These are phyloP conservation scores for Pisolithus albus DNA, from an alignment of 768 basidiomycete genomes.

Conservation along the genomic window DNA sequence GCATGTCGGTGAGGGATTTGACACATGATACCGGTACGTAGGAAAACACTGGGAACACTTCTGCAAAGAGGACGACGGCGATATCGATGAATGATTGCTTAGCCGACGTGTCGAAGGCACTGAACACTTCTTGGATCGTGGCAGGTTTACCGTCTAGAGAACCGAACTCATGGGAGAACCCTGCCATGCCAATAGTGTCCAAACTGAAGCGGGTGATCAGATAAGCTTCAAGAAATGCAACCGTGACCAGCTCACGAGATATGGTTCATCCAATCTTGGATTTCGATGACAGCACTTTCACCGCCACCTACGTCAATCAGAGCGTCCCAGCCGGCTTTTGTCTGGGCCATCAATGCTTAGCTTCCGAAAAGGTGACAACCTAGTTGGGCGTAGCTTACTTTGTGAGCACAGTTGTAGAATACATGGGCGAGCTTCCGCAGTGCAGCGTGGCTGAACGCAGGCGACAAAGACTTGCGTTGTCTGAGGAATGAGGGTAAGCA, in stretches of 20 bases:
- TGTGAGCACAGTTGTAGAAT: constrained; percentile 25
- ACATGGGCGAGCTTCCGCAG: constrained; percentile 18
- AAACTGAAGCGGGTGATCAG: too few species aligned
- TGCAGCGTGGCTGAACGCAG: constrained; percentile 20
- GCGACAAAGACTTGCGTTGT: constrained; percentile 23
- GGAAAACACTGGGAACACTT: too few species aligned
- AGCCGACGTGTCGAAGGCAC: too few species aligned
- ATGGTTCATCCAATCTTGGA: constrained; percentile 29
- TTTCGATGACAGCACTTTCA: constrained; percentile 24
- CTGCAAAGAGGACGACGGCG: not conserved
- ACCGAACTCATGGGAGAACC: too few species aligned
- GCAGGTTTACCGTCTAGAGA: too few species aligned
- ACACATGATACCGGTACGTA: too few species aligned
- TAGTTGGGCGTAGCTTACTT: constrained; percentile 8
- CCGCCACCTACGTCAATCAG: constrained; percentile 7
- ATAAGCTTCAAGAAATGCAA: too few species aligned
- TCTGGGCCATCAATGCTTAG: constrained; percentile 14
- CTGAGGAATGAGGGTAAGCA: constrained; percentile 5
- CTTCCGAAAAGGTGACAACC: not conserved
- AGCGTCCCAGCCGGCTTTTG: constrained; percentile 23
- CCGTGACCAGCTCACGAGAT: constrained; percentile 9
- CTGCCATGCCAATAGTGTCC: too few species aligned
- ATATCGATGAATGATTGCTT: constrained; percentile 3
- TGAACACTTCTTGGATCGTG: too few species aligned
- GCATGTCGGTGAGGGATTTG: not conserved